phyloP scores from a whole-genome alignment of 2,329 filamentous ascomycete genomes.

The Stagonosporopsis vannaccii region DNA sequence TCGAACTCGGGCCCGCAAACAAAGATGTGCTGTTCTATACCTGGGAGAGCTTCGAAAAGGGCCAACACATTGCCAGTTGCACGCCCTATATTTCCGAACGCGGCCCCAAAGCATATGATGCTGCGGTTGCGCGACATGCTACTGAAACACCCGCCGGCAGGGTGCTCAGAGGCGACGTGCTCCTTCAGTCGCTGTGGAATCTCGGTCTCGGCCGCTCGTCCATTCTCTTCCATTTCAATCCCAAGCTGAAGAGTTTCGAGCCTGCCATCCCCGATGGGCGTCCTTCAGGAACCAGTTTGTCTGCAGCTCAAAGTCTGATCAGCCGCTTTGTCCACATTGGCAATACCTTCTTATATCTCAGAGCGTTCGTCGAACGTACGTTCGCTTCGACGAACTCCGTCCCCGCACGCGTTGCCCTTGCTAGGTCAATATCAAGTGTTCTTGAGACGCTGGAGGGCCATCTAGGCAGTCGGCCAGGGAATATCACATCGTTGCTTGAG shows the following conservation, averaged over 20 bases:
- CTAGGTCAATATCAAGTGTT: slow-evolving; percentile 49
- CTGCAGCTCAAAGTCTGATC: slow-evolving; percentile 60
- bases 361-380: slow-evolving; percentile 48
- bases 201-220: slow-evolving; percentile 76
- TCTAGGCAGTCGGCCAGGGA: slow-evolving; percentile 38
- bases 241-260: slow-evolving; percentile 61
- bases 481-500: slow-evolving; percentile 49
- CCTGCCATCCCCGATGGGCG: slow-evolving; percentile 54
- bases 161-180: slow-evolving; percentile 48
- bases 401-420: slow-evolving; percentile 52
- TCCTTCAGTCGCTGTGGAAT: slow-evolving; percentile 64
- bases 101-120: slow-evolving; percentile 71
- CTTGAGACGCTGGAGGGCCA: slow-evolving; percentile 52
- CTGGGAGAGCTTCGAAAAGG: slow-evolving; percentile 71
- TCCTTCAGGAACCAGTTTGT: slow-evolving; percentile 60
- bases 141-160: slow-evolving; percentile 48
- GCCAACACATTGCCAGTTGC: slow-evolving; percentile 48
- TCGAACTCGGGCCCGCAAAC: slow-evolving; percentile 41
- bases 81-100: slow-evolving; percentile 73
- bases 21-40: slow-evolving; percentile 60
- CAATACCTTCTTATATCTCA: slow-evolving; percentile 44
- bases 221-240: slow-evolving; percentile 71
- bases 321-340: slow-evolving; percentile 53
- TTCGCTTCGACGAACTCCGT: slow-evolving; percentile 46
- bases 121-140: slow-evolving; percentile 57